These are phyloP conservation scores for Agrostemma githago DNA, from an alignment of 148 eudicot species.

Conservation along the genomic window DNA sequence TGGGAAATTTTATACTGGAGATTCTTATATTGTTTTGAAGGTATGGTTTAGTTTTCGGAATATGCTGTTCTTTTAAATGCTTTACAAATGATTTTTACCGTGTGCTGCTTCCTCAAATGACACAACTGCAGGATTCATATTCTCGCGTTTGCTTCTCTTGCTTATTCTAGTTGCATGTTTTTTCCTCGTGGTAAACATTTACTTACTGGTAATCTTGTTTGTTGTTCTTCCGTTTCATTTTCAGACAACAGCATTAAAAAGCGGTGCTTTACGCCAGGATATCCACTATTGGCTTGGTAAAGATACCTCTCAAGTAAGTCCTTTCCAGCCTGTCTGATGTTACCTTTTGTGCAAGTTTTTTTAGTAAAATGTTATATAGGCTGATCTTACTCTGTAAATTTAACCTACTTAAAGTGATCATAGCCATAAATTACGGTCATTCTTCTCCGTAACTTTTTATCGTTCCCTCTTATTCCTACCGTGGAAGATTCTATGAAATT, in stretches of 20 bases:
- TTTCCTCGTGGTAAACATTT: background rate
- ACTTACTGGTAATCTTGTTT: background rate
- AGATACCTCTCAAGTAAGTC: constrained; percentile 80
- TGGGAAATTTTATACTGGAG: constrained; percentile 81
- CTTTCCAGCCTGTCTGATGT: constrained; percentile 8
- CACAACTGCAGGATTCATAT: background rate
- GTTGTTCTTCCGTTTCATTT: background rate
- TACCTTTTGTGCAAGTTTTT: background rate
- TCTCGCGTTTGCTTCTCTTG: background rate
- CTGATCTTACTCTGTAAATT: background rate
- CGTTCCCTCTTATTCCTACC: background rate
- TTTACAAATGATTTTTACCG: background rate
- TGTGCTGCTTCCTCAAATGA: background rate
- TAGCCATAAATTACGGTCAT: background rate
- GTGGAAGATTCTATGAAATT: background rate
- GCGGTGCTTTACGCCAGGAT: constrained; percentile 79
- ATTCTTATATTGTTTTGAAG: constrained; percentile 79
- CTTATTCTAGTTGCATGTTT: background rate
- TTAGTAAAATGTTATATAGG: background rate
- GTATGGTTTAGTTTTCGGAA: constrained; percentile 28
- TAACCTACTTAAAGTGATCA: background rate
- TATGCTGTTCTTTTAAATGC: background rate
- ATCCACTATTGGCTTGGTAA: constrained; percentile 98
- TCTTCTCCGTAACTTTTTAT: background rate
- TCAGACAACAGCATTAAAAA: constrained; percentile 71